These are phyloP conservation scores for Vanrija humicola DNA, from an alignment of 1,284 basidiomycete genomes.

Conservation along the genomic window DNA sequence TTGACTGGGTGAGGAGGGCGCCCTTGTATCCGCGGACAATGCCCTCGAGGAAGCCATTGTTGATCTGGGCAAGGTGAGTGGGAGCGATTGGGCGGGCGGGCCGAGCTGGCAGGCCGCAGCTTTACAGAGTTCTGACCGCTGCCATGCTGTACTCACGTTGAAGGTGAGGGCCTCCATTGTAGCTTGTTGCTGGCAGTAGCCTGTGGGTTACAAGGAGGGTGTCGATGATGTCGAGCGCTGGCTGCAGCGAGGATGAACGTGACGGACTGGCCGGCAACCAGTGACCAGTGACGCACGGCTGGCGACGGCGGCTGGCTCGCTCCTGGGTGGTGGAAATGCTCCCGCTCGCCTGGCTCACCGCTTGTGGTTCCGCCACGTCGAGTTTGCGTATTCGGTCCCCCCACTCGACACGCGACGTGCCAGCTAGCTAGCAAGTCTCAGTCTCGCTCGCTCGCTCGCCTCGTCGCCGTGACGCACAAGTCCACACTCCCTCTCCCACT, in stretches of 20 bases:
- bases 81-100: neutral
- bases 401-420: too few relatives aligned
- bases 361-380: too few relatives aligned
- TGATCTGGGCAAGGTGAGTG: constrained; percentile 56
- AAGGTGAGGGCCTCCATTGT: constrained; percentile 80
- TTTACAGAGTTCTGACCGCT: neutral
- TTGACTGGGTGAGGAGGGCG: constrained; percentile 78
- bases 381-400: too few relatives aligned
- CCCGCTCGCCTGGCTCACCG: too few relatives aligned
- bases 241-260: neutral
- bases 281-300: neutral
- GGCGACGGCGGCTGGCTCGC: too few relatives aligned
- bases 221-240: neutral
- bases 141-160: constrained; percentile 59
- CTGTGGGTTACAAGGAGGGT: neutral
- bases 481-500: neutral
- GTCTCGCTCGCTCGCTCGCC: neutral
- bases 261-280: neutral
- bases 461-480: neutral
- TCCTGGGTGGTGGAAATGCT: too few relatives aligned
- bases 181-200: neutral
- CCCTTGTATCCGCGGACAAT: constrained; percentile 93
- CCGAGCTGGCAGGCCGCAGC: constrained; percentile 12
- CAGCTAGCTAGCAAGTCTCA: too few relatives aligned
- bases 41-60: constrained; percentile 82